A percentile compares a stretch with the other conserved stretches of the same genome.
phyloP scores from a whole-genome alignment of 148 eudicot species.

The Fallopia convolvulus region DNA sequence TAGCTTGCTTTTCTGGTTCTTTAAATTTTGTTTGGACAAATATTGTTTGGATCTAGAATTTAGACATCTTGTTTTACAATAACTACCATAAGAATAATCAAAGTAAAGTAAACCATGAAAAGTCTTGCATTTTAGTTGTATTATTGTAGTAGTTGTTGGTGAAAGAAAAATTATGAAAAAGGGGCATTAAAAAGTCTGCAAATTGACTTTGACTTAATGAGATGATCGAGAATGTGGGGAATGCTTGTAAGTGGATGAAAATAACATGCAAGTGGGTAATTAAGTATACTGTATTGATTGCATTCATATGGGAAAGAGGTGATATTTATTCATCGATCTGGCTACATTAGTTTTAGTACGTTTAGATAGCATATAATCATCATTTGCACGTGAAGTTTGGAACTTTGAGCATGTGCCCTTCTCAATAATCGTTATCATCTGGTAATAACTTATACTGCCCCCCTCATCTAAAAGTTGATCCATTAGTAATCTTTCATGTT shows the following conservation, averaged over 20 bases:
- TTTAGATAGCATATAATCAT: neutral
- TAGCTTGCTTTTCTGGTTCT: no score
- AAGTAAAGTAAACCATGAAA: neutral
- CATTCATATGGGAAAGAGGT: conserved; percentile 4
- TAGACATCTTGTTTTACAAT: no score
- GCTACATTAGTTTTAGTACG: neutral
- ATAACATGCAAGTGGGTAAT: conserved; percentile 4
- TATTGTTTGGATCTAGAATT: no score
- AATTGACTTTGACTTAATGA: conserved; percentile 5
- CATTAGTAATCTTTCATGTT: neutral
- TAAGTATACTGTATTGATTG: neutral
- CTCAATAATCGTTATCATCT: neutral
- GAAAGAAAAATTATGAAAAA: neutral
- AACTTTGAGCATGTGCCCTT: neutral
- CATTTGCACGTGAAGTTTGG: conserved; percentile 1
- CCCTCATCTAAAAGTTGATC: neutral
- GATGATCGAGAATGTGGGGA: neutral
- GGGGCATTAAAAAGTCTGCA: neutral
- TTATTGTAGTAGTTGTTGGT: neutral
- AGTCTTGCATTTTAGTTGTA: conserved; percentile 5
- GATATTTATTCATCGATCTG: neutral
- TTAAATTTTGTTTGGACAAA: no score
- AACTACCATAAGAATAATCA: no score
- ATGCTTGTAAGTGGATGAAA: conserved; percentile 8
- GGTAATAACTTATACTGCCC: neutral